Percentiles rank a stretch among this genome's conserved stretches.
Conservation (phyloP, 2,329 filamentous ascomycete genomes). For the Sporothrix schenckii region DNA sequence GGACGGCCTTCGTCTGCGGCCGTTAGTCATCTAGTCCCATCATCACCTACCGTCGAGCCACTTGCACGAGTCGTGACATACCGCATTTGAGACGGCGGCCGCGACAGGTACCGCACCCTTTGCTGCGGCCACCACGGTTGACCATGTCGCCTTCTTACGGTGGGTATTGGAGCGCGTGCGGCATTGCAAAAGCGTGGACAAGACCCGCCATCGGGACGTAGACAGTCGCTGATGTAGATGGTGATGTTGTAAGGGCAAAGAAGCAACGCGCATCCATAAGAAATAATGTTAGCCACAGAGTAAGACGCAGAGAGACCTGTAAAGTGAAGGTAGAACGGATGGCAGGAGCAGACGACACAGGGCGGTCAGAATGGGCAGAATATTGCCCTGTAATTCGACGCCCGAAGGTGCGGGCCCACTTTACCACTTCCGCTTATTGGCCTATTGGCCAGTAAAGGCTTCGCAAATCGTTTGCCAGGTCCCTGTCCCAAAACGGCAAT, state of each 20-base stretch:
- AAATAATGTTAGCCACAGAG: too few species aligned
- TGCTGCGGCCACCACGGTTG: constrained; percentile 19
- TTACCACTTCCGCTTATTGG: not conserved
- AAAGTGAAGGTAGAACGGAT: too few species aligned
- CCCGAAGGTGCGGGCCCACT: not conserved
- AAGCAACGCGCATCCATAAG: too few species aligned
- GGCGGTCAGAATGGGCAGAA: constrained; percentile 8
- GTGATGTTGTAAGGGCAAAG: too few species aligned
- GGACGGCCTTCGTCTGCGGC: not conserved
- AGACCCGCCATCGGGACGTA: not conserved
- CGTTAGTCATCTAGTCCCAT: not conserved
- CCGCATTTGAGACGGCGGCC: not conserved
- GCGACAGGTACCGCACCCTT: constrained; percentile 4
- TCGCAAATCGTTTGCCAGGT: not conserved
- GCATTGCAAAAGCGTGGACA: not conserved
- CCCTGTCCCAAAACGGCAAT: not conserved
- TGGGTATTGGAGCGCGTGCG: not conserved
- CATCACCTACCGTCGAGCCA: not conserved
- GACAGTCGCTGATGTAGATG: not conserved
- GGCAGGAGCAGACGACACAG: not conserved
- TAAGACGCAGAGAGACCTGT: not conserved
- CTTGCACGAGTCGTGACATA: not conserved
- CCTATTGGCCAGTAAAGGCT: not conserved
- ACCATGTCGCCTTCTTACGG: constrained; percentile 11
- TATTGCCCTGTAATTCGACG: not conserved